Evolutionary conservation across 805 yeast species (phyloP), one percentile per base, ranked within the genome.

Genomic region (Sungouiella blattae): DNA sequence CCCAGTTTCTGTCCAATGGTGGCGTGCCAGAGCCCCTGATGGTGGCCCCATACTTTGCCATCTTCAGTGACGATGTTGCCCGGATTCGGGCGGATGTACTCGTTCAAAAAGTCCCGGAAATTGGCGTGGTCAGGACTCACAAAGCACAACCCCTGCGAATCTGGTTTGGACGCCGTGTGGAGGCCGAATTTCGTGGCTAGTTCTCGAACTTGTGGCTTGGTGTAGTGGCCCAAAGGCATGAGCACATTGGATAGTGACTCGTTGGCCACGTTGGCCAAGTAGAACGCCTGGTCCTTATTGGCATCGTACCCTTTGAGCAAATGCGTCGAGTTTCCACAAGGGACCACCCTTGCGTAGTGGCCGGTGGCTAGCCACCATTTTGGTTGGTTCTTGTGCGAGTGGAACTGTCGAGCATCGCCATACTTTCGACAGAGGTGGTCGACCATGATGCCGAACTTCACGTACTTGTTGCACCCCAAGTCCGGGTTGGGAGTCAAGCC

Each of bases 401-500:
- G n/a, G n/a, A n/a, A n/a, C n/a, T n/a, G n/a, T n/a, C n/a, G n/a
- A 1, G 44, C 27, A 13, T 17, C 31, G 20, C 24, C 12, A 18
- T 16, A 29, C 18, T 33, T 33, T 6, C 4, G 17, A 23, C 67
- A 53, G 24, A 87, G 57, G 50, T 78, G 73, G 12, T 79, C 74
- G 4, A 80, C 58, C 60, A 93, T 68, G 36, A 69, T 72, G 2
- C 98, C 98, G 63, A 93, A 93, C 57, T 93, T 93, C 46, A 93
- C 83, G 54, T 77, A 75, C 39, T 74, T 71, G 58, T 93, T 93
- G 56, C 98, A 93, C 13, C 81, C 78, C 14, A 89, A 81, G 55
- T 93, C 98, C 1, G 98, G 98, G 49, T 93, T 93, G 0, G 98
- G 98, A 1, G 98, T 93, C 27, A 70, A 49, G 0, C 98, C 98